phyloP scores from a whole-genome alignment of 1,284 basidiomycete species.

The Singerocomus inundabilis region DNA sequence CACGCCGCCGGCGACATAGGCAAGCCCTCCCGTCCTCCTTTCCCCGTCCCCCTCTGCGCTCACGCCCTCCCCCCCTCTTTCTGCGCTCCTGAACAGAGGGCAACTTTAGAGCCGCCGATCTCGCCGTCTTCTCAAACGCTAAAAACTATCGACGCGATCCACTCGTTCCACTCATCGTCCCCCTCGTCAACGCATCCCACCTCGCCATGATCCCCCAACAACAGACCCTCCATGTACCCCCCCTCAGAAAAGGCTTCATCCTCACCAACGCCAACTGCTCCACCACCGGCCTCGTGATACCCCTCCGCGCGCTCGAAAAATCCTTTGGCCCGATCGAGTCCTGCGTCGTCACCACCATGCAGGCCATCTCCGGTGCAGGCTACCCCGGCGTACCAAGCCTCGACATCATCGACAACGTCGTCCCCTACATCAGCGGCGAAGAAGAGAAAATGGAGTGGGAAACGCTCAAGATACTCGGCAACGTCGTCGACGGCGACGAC shows the following conservation, averaged over 20 bases:
- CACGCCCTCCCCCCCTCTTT: background rate
- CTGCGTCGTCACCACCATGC: slow-evolving; percentile 92
- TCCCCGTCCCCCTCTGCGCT: background rate
- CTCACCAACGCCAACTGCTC: slow-evolving; percentile 99
- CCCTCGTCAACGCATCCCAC: slow-evolving; percentile 92
- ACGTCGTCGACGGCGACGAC: slow-evolving; percentile 55
- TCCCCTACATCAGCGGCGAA: slow-evolving; percentile 93
- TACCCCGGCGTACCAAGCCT: slow-evolving; percentile 93
- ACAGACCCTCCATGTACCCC: slow-evolving; percentile 64
- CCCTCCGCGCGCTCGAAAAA: slow-evolving; percentile 88
- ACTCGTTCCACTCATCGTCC: slow-evolving; percentile 94
- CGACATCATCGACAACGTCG: slow-evolving; percentile 96
- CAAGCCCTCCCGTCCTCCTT: too few relatives aligned
- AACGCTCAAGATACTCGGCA: slow-evolving; percentile 94
- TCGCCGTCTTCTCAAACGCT: slow-evolving; percentile 97
- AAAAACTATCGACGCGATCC: slow-evolving; percentile 96
- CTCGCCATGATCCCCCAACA: slow-evolving; percentile 86
- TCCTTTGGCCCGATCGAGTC: slow-evolving; percentile 92
- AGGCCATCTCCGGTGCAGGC: slow-evolving; percentile 96
- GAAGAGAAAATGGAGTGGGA: slow-evolving; percentile 99
- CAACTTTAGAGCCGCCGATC: slow-evolving; percentile 84
- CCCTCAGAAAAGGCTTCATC: slow-evolving; percentile 88
- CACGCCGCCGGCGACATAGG: slow-evolving; percentile 95
- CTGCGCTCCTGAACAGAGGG: slow-evolving; percentile 54
- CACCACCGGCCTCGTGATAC: slow-evolving; percentile 92